Percentiles rank a stretch among this genome's conserved stretches.
Conservation (phyloP, 2,329 filamentous ascomycete genomes). For the Nigrospora osmanthi region DNA sequence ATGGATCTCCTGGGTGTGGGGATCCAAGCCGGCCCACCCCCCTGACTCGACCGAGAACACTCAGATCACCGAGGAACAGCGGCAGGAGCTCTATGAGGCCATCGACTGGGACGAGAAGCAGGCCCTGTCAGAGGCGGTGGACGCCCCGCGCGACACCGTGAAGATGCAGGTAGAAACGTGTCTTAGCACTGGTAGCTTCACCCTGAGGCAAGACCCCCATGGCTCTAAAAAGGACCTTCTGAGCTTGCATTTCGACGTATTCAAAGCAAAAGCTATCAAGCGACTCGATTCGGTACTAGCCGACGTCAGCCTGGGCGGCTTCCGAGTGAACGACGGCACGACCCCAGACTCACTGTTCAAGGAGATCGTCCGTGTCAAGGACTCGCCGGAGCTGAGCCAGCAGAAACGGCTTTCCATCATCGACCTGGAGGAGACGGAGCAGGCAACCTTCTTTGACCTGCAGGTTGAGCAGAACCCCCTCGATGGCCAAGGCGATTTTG, state of each 20-base stretch:
- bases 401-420: slow-evolving; percentile 42
- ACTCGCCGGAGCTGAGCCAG: slow-evolving; percentile 51
- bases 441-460: slow-evolving; percentile 84
- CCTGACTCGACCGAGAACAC: slow-evolving; percentile 65
- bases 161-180: slow-evolving; percentile 90
- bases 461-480: slow-evolving; percentile 93
- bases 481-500: slow-evolving; percentile 84
- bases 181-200: slow-evolving; percentile 94
- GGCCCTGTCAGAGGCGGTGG: slow-evolving; percentile 77
- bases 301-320: slow-evolving; percentile 82
- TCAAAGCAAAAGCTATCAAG: slow-evolving; percentile 83
- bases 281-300: slow-evolving; percentile 85
- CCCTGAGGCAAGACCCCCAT: slow-evolving; percentile 77
- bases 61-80: slow-evolving; percentile 89
- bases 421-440: slow-evolving; percentile 41
- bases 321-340: slow-evolving; percentile 93
- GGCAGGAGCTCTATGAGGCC: slow-evolving; percentile 91
- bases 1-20: slow-evolving; percentile 92
- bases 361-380: slow-evolving; percentile 93
- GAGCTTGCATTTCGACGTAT: slow-evolving; percentile 88
- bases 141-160: slow-evolving; percentile 82
- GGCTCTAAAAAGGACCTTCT: slow-evolving; percentile 74
- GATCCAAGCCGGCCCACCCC: slow-evolving; percentile 55
- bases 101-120: slow-evolving; percentile 99
- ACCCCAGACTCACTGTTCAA: slow-evolving; percentile 86